Evolutionary conservation across 225 moss, liverwort and hornwort genomes (phyloP), one percentile per base, ranked within the genome.

Genomic region (Physcomitrellopsis africana): DNA sequence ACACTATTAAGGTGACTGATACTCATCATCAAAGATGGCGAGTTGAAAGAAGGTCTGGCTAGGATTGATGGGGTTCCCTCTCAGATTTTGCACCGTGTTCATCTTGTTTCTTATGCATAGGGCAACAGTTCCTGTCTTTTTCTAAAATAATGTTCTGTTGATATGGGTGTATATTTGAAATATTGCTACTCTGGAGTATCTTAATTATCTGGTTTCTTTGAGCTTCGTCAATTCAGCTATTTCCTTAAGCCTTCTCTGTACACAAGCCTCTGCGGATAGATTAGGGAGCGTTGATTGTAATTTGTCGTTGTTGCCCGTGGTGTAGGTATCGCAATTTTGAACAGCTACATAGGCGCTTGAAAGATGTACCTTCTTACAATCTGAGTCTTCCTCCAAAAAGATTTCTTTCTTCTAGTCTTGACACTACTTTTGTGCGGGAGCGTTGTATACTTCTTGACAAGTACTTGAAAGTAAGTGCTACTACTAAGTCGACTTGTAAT

Each of bases 271-370:
- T 70, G 45, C 42, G 37, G 14, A 54, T 72, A 9, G 65, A 65
- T 9, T 72, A 20, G 63, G 15, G 20, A 60, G 49, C 13, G 32
- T n/a, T 32, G 8, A 44, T 17, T 26, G 32, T 2, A 37, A 37
- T 7, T 37, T 72, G 19, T 53, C 73, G 13, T 48, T 69, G 43
- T 66, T 64, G 73, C 80, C 52, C 80, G 18, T 76, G 64, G 32
- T 72, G 61, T 64, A 88, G 87, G 72, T 96, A 87, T 80, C 91
- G 96, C 51, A 96, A 96, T 70, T 96, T 96, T 72, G 96, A 96
- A 78, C 96, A 93, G 80, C 82, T 96, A 27, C 96, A 96, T 73
- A 85, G 96, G 51, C 86, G 89, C 70, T 85, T 96, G 24, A 96
- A 93, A 74, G 96, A 93, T 80, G 82, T 86, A 69, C 86, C 85